Conservation (phyloP, 202 grass and related monocot genomes). For the Hordeum pubiflorum region DNA sequence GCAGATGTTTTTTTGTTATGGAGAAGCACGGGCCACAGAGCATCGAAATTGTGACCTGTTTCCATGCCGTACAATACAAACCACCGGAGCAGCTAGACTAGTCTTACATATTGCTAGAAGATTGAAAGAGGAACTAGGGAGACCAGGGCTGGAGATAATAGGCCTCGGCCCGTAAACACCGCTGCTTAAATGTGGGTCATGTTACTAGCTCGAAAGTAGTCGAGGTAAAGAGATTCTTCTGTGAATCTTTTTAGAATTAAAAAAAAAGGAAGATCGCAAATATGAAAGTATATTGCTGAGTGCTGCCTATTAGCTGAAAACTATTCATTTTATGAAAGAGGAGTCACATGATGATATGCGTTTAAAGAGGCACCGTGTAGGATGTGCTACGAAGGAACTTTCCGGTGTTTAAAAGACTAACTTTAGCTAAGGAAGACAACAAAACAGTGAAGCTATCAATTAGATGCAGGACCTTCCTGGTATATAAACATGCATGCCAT, state of each 20-base stretch:
- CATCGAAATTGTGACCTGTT: neutral
- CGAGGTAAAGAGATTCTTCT: neutral
- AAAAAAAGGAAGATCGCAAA: neutral
- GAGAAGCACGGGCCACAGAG: neutral
- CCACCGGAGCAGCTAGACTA: neutral
- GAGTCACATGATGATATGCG: neutral
- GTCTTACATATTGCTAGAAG: neutral
- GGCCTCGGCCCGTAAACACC: neutral
- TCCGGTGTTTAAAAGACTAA: neutral
- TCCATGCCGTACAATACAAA: neutral
- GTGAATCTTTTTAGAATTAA: neutral
- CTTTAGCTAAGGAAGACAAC: neutral
- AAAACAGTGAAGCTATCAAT: neutral
- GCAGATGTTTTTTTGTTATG: neutral
- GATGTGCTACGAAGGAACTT: too few relatives aligned
- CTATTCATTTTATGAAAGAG: neutral
- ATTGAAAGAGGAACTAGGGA: neutral
- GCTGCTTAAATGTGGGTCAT: neutral
- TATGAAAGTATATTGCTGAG: neutral
- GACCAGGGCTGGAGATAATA: neutral
- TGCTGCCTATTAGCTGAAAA: neutral
- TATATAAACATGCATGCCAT: neutral
- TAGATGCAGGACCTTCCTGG: neutral
- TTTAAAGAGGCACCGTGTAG: too few relatives aligned
- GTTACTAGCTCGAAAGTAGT: neutral